Evolutionary conservation across 2,329 filamentous ascomycete genomes (phyloP), one percentile per base, ranked within the genome.

Genomic region (Fusarium nanum): DNA sequence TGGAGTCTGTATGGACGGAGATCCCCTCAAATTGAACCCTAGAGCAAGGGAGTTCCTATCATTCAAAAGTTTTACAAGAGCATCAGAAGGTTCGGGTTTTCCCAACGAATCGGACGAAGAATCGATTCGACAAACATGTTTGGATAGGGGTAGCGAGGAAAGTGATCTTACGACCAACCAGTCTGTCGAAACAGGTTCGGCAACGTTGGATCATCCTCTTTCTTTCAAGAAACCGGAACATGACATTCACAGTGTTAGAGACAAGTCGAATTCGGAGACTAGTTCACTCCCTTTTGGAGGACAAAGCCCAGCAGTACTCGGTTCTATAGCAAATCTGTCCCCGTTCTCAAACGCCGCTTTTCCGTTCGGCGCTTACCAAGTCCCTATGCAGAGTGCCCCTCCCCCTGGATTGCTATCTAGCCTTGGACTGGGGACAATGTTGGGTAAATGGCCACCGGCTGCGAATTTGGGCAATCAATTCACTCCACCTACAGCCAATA

Each of bases 41-140:
- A 76, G 70, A 61, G 78, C 78, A 41, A 76, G 78, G 57, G 78
- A 80, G 45, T 79, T 80, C 50, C 65, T 79, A 11, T 79, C 78
- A 1, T 72, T 79, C 30, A 55, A 46, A 13, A 50, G 45, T 18
- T 58, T 59, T 14, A 18, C 22, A 11, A 12, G 37, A 7, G 10
- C 30, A 27, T 32, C 34, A 27, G 47, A 47, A 8, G 47, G 32
- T 11, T 47, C 37, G 27, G 45, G 34, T 9, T 18, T 22, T 16
- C 14, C 28, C 11, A 44, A 55, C 2, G 22, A 20, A 7, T 20
- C 45, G 23, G 25, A 41, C 5, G 37, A 55, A 20, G 25, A 10
- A 5, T 7, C 23, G 8, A 12, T 37, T 7, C 23, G 28, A 23
- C 48, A 34, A 16, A 41, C 34, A 7, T 6, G 23, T 12, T 25